Conservation (phyloP, 257 asterid genomes). For the Knoxia roxburghii region DNA sequence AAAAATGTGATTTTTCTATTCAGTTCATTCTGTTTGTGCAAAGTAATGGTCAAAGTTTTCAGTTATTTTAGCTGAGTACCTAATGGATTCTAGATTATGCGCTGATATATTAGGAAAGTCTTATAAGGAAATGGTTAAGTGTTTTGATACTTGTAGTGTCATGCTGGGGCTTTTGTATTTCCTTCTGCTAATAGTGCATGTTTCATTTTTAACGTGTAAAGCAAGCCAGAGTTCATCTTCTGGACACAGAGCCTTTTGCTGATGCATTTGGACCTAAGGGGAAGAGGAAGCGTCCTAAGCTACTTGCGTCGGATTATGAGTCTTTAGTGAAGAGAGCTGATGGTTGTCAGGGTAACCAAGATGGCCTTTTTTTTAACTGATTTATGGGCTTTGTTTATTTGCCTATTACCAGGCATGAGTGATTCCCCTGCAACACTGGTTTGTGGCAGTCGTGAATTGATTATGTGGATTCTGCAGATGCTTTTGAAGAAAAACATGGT, state of each 20-base stretch:
- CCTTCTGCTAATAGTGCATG: slow-evolving; percentile 1
- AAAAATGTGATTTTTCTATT: neutral
- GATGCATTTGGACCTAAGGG: slow-evolving; percentile 87
- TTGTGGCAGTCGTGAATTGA: neutral
- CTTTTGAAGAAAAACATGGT: slow-evolving; percentile 70
- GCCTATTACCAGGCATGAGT: too few relatives aligned
- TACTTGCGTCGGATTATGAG: slow-evolving; percentile 65
- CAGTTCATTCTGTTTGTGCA: neutral
- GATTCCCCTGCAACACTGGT: neutral
- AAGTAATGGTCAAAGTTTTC: neutral
- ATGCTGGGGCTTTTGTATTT: neutral
- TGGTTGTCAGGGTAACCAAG: slow-evolving; percentile 71
- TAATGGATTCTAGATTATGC: neutral
- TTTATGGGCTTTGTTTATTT: neutral
- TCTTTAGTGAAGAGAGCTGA: slow-evolving; percentile 72
- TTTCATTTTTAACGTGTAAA: slow-evolving; percentile 17
- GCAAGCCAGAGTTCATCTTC: slow-evolving; percentile 97
- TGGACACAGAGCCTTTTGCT: slow-evolving; percentile 80
- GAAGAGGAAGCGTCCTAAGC: slow-evolving; percentile 80
- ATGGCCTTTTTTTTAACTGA: slow-evolving; percentile 6
- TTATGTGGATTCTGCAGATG: slow-evolving; percentile 36
- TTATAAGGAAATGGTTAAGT: neutral
- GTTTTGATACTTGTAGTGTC: neutral
- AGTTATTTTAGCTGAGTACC: neutral
- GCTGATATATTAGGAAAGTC: neutral